phyloP scores from a whole-genome alignment of 495 filamentous ascomycete genomes.

The Penicillium antarcticum region DNA sequence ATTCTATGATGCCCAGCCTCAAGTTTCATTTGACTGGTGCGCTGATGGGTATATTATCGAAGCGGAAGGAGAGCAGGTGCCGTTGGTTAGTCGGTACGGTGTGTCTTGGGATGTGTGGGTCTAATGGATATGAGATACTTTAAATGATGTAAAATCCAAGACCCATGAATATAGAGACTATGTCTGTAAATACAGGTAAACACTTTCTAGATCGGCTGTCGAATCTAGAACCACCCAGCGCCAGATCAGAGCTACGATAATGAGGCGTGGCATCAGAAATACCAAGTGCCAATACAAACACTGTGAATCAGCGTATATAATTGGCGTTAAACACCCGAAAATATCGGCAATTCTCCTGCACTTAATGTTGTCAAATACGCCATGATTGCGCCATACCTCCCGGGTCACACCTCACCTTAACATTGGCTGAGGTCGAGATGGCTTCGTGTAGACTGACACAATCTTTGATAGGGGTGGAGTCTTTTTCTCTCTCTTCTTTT shows the following conservation, averaged over 20 bases:
- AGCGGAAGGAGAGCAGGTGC: constrained; percentile 56
- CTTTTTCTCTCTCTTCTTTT: neutral
- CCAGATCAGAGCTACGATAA: too few relatives aligned
- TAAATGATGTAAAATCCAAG: neutral
- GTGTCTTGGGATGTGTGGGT: constrained; percentile 34
- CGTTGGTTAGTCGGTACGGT: constrained; percentile 28
- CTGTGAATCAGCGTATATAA: too few relatives aligned
- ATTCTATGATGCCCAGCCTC: constrained; percentile 52
- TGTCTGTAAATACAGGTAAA: too few relatives aligned
- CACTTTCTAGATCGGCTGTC: too few relatives aligned
- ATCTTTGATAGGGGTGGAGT: constrained; percentile 1
- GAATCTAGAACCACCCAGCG: too few relatives aligned
- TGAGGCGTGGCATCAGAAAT: too few relatives aligned
- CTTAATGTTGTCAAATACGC: constrained; percentile 1
- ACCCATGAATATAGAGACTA: neutral
- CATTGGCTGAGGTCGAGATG: neutral
- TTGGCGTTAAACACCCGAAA: too few relatives aligned
- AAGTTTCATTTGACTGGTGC: constrained; percentile 54
- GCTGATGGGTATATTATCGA: constrained; percentile 58
- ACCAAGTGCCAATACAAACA: too few relatives aligned
- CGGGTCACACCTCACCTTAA: constrained; percentile 15
- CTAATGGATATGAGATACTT: neutral
- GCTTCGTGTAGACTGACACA: neutral
- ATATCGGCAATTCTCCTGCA: neutral
- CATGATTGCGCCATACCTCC: constrained; percentile 25